These are phyloP conservation scores for Cutaneotrichosporon curvatum DNA, from an alignment of 1,284 basidiomycete species.

Conservation along the genomic window DNA sequence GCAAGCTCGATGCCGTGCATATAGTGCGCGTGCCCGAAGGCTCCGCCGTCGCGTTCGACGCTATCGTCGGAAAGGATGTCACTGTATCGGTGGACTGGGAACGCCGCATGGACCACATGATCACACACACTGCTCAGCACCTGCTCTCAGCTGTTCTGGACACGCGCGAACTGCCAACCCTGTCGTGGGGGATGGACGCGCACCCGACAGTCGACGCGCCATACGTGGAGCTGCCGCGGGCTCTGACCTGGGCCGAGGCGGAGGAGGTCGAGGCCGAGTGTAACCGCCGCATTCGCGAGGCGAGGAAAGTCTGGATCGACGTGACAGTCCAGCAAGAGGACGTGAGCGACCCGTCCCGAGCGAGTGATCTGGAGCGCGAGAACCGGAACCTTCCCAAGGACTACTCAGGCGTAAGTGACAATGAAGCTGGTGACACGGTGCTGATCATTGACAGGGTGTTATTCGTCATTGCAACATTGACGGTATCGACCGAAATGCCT, in stretches of 20 bases:
- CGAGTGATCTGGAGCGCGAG: slow-evolving; percentile 53
- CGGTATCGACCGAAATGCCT: slow-evolving; percentile 68
- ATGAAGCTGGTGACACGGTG: not conserved
- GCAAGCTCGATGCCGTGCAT: slow-evolving; percentile 70
- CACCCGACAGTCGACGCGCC: slow-evolving; percentile 58
- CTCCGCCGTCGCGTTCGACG: slow-evolving; percentile 44
- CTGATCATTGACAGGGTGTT: slow-evolving; percentile 51
- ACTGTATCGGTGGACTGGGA: slow-evolving; percentile 59
- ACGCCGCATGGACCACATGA: slow-evolving; percentile 72
- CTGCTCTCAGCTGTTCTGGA: slow-evolving; percentile 76
- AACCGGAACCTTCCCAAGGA: slow-evolving; percentile 57
- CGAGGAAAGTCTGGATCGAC: slow-evolving; percentile 34
- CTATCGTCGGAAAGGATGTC: slow-evolving; percentile 51
- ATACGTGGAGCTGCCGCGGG: slow-evolving; percentile 70
- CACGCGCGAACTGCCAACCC: slow-evolving; percentile 62
- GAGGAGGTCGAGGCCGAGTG: slow-evolving; percentile 57
- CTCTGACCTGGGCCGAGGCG: slow-evolving; percentile 61
- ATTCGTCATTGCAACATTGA: slow-evolving; percentile 74
- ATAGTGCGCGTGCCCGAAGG: slow-evolving; percentile 52
- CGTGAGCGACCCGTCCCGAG: slow-evolving; percentile 1
- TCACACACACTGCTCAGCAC: slow-evolving; percentile 75
- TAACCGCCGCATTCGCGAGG: slow-evolving; percentile 53
- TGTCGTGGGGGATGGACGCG: slow-evolving; percentile 59
- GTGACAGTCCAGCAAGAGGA: slow-evolving; percentile 26
- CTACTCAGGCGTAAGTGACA: slow-evolving; percentile 38